Percentiles rank a stretch among this genome's conserved stretches.
phyloP scores from a whole-genome alignment of 352 stramenopile genomes.

The Phytophthora capsici region DNA sequence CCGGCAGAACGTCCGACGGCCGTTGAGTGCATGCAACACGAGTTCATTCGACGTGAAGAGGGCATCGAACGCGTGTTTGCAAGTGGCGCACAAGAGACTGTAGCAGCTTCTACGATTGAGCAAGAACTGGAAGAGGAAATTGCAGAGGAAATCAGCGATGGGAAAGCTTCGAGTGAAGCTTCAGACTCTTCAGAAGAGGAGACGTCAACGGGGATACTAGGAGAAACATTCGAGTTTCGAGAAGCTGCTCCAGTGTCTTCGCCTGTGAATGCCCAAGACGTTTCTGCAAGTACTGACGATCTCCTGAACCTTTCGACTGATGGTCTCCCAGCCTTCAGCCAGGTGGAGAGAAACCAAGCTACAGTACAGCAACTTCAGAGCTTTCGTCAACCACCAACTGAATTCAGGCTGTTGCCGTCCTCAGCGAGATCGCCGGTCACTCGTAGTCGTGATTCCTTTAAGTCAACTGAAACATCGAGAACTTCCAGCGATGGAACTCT shows the following conservation, averaged over 20 bases:
- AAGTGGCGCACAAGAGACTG: constrained; percentile 10
- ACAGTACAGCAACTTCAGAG: constrained; percentile 18
- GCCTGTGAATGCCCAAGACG: neutral
- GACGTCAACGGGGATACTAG: constrained; percentile 19
- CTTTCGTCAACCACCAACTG: constrained; percentile 32
- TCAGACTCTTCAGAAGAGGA: constrained; percentile 31
- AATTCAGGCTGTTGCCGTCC: constrained; percentile 44
- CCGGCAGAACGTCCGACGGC: constrained; percentile 77
- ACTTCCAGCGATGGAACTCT: constrained; percentile 15
- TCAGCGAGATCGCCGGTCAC: constrained; percentile 32
- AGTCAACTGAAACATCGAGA: constrained; percentile 9
- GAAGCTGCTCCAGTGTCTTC: constrained; percentile 2
- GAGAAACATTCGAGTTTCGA: constrained; percentile 30
- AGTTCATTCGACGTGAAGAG: constrained; percentile 75
- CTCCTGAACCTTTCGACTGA: constrained; percentile 44
- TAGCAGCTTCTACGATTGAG: constrained; percentile 18
- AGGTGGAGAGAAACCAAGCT: constrained; percentile 5
- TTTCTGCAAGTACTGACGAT: constrained; percentile 27
- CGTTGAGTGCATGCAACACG: constrained; percentile 90
- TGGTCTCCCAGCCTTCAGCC: constrained; percentile 10
- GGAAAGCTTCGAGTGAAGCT: constrained; percentile 18
- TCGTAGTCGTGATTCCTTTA: constrained; percentile 28
- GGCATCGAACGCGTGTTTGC: constrained; percentile 51
- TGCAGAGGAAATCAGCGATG: constrained; percentile 42
- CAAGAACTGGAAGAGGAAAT: constrained; percentile 41